A percentile compares a stretch with the other conserved stretches of the same genome.
These are phyloP conservation scores for Priceomyces castillae DNA, from an alignment of 805 yeast species.

Conservation along the genomic window DNA sequence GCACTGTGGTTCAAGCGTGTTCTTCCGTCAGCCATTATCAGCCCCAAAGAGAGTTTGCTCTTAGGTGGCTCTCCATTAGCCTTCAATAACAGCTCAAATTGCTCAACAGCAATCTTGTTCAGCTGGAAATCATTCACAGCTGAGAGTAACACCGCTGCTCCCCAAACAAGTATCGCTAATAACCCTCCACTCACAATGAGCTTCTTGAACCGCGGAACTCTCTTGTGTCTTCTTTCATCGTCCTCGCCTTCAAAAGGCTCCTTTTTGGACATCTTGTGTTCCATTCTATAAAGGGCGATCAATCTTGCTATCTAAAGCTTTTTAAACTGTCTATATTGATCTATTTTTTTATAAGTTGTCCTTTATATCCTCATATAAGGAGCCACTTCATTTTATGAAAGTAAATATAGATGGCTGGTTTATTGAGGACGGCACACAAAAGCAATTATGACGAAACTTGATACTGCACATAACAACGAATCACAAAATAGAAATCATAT, in stretches of 20 bases:
- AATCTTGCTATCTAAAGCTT: too few species aligned
- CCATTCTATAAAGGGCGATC: too few species aligned
- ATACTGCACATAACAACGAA: neutral
- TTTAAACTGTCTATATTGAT: too few species aligned
- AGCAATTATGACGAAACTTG: neutral
- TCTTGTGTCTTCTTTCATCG: conserved; percentile 1
- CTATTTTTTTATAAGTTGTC: too few species aligned
- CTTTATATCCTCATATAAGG: too few species aligned
- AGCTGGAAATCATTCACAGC: conserved; percentile 17
- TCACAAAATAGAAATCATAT: too few species aligned
- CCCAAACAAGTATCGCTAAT: conserved; percentile 35
- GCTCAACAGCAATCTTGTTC: conserved; percentile 1
- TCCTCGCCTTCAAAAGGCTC: conserved; percentile 1
- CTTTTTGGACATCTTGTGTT: neutral
- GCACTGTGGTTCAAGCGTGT: conserved; percentile 27
- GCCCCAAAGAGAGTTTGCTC: neutral
- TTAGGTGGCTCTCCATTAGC: conserved; percentile 1
- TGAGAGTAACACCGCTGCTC: conserved; percentile 29
- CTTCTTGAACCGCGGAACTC: conserved; percentile 2
- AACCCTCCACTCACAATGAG: conserved; percentile 15
- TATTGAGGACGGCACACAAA: neutral
- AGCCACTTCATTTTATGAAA: too few species aligned
- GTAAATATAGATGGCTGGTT: neutral
- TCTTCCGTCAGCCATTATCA: conserved; percentile 15
- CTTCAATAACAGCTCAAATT: conserved; percentile 4